Evolutionary conservation across 2,329 filamentous ascomycete species (phyloP).

Genomic region (Phoma sp.): DNA sequence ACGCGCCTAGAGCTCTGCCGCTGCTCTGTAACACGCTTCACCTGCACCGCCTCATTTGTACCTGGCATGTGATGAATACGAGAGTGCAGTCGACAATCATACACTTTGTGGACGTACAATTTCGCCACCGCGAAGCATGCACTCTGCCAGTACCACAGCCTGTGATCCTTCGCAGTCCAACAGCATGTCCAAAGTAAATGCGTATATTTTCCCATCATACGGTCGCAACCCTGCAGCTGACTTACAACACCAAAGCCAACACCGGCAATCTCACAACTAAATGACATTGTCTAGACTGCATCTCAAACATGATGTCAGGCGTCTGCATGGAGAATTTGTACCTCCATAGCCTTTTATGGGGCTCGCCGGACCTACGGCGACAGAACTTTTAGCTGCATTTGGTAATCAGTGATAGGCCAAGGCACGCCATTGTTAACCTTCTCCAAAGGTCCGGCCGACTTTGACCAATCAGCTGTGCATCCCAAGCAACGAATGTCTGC

Average conservation of each 20-base stretch:
- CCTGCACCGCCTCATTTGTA: background rate
- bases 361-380: slow-evolving; percentile 1
- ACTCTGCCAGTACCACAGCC: too few relatives aligned
- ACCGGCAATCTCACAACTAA: too few relatives aligned
- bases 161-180: too few relatives aligned
- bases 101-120: too few relatives aligned
- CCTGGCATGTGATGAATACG: too few relatives aligned
- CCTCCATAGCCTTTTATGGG: background rate
- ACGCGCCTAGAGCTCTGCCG: background rate
- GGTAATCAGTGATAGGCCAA: slow-evolving; percentile 7
- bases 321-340: background rate
- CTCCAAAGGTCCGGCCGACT: background rate
- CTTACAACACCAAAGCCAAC: too few relatives aligned
- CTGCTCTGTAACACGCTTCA: background rate
- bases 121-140: too few relatives aligned
- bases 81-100: too few relatives aligned
- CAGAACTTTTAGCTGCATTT: background rate
- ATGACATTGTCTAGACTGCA: background rate
- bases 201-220: too few relatives aligned
- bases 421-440: background rate
- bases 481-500: background rate
- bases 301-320: background rate
- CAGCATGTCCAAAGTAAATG: too few relatives aligned
- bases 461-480: background rate
- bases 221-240: too few relatives aligned